A percentile compares a stretch with the other conserved stretches of the same genome.
Evolutionary conservation across 2,329 filamentous ascomycete genomes (phyloP).

Genomic region (Paramyrothecium sp.): DNA sequence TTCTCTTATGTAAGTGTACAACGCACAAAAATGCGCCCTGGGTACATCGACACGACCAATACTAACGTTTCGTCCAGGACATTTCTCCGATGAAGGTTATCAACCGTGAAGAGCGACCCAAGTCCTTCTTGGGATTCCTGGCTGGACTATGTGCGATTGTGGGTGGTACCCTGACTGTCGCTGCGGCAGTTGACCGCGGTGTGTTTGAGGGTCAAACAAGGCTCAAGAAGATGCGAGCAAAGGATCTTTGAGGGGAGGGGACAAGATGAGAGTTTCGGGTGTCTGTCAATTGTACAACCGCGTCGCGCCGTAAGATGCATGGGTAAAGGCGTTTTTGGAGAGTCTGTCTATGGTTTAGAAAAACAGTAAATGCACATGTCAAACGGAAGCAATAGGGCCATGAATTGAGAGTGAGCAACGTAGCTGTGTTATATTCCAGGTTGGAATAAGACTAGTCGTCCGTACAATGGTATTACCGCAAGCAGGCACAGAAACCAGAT

Average conservation of each 20-base stretch:
- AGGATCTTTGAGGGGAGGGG: constrained; percentile 47
- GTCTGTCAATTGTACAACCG: neutral
- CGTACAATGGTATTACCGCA: no score
- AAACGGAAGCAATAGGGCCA: no score
- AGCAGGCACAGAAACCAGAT: no score
- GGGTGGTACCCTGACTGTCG: constrained; percentile 92
- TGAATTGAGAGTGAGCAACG: no score
- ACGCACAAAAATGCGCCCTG: constrained; percentile 1
- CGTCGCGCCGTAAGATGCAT: constrained; percentile 6
- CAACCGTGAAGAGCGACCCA: constrained; percentile 87
- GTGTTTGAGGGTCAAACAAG: constrained; percentile 84
- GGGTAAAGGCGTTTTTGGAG: constrained; percentile 14
- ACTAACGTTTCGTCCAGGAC: constrained; percentile 54
- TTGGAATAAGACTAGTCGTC: no score
- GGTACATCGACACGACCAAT: neutral
- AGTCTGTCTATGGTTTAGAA: neutral
- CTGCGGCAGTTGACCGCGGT: constrained; percentile 86
- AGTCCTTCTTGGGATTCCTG: constrained; percentile 88
- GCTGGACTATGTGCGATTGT: constrained; percentile 93
- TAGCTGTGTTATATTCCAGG: no score
- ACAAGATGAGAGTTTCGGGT: neutral
- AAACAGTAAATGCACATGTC: constrained; percentile 11
- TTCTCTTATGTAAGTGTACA: constrained; percentile 82
- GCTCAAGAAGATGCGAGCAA: constrained; percentile 80
- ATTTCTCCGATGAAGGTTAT: constrained; percentile 99